Conservation (phyloP, 2,329 filamentous ascomycete genomes). For the Aspergillus chevalieri region DNA sequence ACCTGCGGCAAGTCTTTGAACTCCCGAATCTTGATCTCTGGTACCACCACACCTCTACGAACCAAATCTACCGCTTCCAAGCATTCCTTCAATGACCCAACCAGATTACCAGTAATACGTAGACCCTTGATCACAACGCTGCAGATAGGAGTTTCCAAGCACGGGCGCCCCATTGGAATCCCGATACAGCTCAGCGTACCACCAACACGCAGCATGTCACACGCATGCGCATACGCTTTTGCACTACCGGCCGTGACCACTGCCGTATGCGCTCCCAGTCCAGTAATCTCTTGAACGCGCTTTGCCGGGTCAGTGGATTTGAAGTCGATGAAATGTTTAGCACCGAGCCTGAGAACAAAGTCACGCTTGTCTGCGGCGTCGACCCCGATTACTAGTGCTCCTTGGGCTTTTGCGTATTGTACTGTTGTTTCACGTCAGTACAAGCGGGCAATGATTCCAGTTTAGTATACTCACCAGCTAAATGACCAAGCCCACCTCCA, state of each 20-base stretch:
- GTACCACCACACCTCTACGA: slow-evolving; percentile 36
- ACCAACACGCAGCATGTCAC: slow-evolving; percentile 40
- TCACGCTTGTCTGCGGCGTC: slow-evolving; percentile 37
- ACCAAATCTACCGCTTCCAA: slow-evolving; percentile 43
- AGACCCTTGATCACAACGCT: slow-evolving; percentile 44
- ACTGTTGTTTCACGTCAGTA: slow-evolving; percentile 19
- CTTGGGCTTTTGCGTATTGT: slow-evolving; percentile 40
- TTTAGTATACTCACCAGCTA: slow-evolving; percentile 29
- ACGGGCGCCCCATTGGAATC: slow-evolving; percentile 35
- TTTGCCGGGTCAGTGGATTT: slow-evolving; percentile 26
- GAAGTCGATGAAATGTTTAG: slow-evolving; percentile 39
- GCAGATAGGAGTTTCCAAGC: slow-evolving; percentile 37
- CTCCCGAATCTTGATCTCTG: slow-evolving; percentile 35
- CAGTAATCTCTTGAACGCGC: slow-evolving; percentile 32
- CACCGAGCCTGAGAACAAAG: slow-evolving; percentile 36
- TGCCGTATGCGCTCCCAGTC: slow-evolving; percentile 36
- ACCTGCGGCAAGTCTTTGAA: slow-evolving; percentile 39
- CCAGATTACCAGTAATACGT: slow-evolving; percentile 39
- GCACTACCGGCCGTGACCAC: slow-evolving; percentile 40
- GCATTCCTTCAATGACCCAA: slow-evolving; percentile 42
- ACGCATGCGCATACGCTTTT: slow-evolving; percentile 37
- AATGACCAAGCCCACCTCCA: slow-evolving; percentile 42
- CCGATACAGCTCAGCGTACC: slow-evolving; percentile 41
- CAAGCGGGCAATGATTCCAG: not conserved
- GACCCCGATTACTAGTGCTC: slow-evolving; percentile 38